Evolutionary conservation across 2,329 filamentous ascomycete species (phyloP).

Genomic region (Colletotrichum sp.): DNA sequence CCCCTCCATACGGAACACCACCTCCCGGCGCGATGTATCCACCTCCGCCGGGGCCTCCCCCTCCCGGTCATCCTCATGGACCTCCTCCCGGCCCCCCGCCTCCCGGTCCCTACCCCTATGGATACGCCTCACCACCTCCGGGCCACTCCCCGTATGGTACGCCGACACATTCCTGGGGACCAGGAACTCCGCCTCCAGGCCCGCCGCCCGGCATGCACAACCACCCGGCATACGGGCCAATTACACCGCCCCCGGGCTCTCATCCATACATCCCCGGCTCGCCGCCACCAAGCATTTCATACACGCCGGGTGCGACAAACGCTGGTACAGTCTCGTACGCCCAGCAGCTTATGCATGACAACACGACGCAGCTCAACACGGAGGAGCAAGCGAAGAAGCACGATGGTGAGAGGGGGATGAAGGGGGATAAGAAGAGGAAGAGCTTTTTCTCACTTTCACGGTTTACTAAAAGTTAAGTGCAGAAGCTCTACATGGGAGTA

Average conservation of each 20-base stretch:
- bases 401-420: constrained; percentile 4
- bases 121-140: neutral
- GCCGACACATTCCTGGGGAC: neutral
- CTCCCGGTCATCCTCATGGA: neutral
- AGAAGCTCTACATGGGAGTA: too few species aligned
- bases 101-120: neutral
- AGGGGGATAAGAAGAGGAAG: neutral
- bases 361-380: constrained; percentile 56
- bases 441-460: constrained; percentile 2
- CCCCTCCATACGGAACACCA: constrained; percentile 23
- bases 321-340: constrained; percentile 52
- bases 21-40: neutral
- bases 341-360: constrained; percentile 57
- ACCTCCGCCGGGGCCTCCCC: constrained; percentile 7
- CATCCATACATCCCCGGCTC: neutral
- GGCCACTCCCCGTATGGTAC: neutral
- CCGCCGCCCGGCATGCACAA: neutral
- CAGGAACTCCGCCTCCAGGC: neutral
- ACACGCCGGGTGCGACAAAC: constrained; percentile 19
- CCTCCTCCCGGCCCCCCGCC: constrained; percentile 7
- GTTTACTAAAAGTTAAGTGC: neutral
- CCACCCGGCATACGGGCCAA: neutral
- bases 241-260: neutral
- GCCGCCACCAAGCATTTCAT: neutral
- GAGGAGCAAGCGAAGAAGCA: constrained; percentile 34